These are phyloP conservation scores for Cladochytrium replicatum DNA, from an alignment of 192 early-diverging fungal species.

Conservation along the genomic window DNA sequence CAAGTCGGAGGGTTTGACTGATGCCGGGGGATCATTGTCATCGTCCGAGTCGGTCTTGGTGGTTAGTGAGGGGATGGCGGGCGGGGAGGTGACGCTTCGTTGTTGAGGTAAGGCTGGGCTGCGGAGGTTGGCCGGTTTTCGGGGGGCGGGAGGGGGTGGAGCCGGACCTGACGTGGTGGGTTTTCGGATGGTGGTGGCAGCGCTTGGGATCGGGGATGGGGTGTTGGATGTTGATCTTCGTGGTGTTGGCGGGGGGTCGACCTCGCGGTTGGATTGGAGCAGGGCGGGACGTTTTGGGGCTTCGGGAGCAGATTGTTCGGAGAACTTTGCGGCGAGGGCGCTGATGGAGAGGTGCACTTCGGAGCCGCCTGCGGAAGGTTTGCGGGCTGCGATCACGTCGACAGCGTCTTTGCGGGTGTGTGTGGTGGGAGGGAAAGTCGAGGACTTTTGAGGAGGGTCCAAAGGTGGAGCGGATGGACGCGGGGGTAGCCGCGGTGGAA, in stretches of 20 bases:
- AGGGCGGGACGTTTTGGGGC: neutral
- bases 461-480: neutral
- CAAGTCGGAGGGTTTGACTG: too few species aligned
- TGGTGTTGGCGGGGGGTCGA: neutral
- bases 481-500: neutral
- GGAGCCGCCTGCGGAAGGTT: neutral
- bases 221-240: neutral
- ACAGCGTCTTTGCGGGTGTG: too few species aligned
- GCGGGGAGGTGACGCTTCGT: too few species aligned
- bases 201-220: neutral
- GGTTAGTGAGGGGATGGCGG: too few species aligned
- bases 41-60: too few species aligned
- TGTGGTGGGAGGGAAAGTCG: conserved; percentile 2
- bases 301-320: neutral
- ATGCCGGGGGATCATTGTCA: too few species aligned
- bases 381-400: neutral
- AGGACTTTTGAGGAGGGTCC: conserved; percentile 3
- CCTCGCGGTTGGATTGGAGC: neutral
- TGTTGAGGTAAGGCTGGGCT: neutral
- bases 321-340: neutral
- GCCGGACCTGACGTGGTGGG: conserved; percentile 3
- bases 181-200: neutral
- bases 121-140: neutral
- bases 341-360: conserved; percentile 7
- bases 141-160: neutral